A percentile compares a stretch with the other conserved stretches of the same genome.
These are phyloP conservation scores for Maudiozyma bulderi DNA, from an alignment of 805 yeast genomes.

Conservation along the genomic window DNA sequence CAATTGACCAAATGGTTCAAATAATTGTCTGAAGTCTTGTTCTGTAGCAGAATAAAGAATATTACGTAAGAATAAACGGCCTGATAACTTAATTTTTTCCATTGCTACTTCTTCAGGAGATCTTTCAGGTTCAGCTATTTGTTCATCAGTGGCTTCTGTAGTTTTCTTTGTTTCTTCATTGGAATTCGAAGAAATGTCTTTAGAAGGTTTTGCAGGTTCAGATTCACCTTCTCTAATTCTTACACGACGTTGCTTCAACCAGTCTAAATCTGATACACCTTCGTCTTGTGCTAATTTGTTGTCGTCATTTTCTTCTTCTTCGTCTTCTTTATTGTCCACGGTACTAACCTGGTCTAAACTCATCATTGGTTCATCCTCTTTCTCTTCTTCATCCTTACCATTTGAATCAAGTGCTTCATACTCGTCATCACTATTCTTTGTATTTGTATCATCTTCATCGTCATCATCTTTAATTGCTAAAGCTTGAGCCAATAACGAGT, in stretches of 20 bases:
- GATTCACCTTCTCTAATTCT: constrained; percentile 50
- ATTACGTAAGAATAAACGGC: constrained; percentile 82
- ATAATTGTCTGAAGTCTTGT: constrained; percentile 60
- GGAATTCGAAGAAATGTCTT: neutral
- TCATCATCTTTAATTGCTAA: constrained; percentile 29
- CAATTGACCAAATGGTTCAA: constrained; percentile 56
- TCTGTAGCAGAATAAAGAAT: constrained; percentile 73
- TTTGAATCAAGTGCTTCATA: constrained; percentile 31
- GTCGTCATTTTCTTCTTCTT: constrained; percentile 13
- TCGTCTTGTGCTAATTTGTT: constrained; percentile 37
- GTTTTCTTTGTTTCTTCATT: constrained; percentile 1
- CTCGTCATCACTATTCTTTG: constrained; percentile 38
- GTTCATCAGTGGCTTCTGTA: constrained; percentile 7
- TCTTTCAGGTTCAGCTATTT: constrained; percentile 26
- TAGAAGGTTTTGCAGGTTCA: constrained; percentile 11
- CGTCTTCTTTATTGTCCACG: neutral
- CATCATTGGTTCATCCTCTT: constrained; percentile 45
- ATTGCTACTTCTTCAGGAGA: constrained; percentile 38
- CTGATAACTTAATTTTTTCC: constrained; percentile 51
- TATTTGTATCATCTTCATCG: constrained; percentile 17
- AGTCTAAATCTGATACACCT: constrained; percentile 65
- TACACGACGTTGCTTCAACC: constrained; percentile 70
- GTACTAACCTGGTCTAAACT: constrained; percentile 27
- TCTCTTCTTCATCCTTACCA: constrained; percentile 16
- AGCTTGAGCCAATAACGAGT: constrained; percentile 34